A percentile compares a stretch with the other conserved stretches of the same genome.
phyloP scores from a whole-genome alignment of 208 protist genomes.

The Acanthamoeba royreba region DNA sequence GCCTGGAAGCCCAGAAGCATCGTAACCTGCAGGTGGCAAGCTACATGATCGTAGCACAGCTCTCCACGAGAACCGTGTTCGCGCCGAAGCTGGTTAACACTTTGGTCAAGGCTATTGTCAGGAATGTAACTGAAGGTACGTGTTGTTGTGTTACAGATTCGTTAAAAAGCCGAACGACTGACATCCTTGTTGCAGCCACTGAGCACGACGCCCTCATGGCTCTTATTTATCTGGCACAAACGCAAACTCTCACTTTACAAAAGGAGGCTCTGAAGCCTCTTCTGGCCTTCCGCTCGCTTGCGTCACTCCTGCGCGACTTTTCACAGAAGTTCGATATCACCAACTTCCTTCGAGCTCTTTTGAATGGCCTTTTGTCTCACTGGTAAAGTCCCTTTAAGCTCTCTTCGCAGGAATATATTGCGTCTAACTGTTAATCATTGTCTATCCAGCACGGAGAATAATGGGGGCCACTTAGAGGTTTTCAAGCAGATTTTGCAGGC shows the following conservation, averaged over 20 bases:
- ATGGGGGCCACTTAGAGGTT: neutral
- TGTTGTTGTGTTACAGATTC: neutral
- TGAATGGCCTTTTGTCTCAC: neutral
- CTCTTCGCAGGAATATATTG: neutral
- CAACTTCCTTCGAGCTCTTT: slow-evolving; percentile 33
- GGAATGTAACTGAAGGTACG: neutral
- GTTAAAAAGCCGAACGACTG: neutral
- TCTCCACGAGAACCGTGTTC: slow-evolving; percentile 2
- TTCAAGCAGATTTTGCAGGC: neutral
- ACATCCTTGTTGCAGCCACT: neutral
- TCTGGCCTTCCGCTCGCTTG: neutral
- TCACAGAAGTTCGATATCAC: neutral
- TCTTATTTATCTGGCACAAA: slow-evolving; percentile 39
- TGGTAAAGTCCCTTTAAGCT: neutral
- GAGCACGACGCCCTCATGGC: neutral
- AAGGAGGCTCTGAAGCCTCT: neutral
- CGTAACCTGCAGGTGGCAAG: neutral
- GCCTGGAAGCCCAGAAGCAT: neutral
- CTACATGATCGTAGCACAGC: slow-evolving; percentile 57
- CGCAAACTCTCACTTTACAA: neutral
- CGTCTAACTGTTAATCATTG: neutral
- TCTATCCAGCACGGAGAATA: neutral
- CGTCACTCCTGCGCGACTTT: neutral
- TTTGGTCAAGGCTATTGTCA: slow-evolving; percentile 27
- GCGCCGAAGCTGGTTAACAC: neutral